A percentile compares a stretch with the other conserved stretches of the same genome.
Evolutionary conservation across 2,329 filamentous ascomycete species (phyloP).

Genomic region (Arthrobotrys iridis): DNA sequence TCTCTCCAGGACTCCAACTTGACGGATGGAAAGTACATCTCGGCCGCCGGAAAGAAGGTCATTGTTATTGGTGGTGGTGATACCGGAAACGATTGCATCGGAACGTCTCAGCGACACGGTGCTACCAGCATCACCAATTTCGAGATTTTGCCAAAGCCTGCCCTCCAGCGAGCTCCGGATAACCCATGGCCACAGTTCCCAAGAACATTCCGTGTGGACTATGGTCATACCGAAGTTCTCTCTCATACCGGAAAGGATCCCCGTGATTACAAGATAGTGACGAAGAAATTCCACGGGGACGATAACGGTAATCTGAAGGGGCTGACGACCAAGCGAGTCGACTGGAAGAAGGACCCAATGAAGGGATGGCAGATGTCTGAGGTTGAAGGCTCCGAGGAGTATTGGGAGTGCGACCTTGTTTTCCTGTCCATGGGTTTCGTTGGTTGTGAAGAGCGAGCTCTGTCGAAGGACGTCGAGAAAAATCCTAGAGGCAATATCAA

Average conservation of each 20-base stretch:
- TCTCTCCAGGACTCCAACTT: conserved; percentile 92
- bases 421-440: conserved; percentile 97
- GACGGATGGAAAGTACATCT: conserved; percentile 84
- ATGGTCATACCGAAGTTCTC: conserved; percentile 94
- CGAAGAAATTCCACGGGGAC: conserved; percentile 92
- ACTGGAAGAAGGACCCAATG: conserved; percentile 89
- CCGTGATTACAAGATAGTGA: conserved; percentile 98
- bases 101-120: conserved; percentile 92
- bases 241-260: conserved; percentile 96
- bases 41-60: conserved; percentile 93
- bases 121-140: conserved; percentile 98
- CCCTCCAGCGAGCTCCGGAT: conserved; percentile 86
- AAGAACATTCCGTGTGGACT: conserved; percentile 97
- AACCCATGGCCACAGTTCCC: conserved; percentile 99
- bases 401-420: conserved; percentile 95
- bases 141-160: conserved; percentile 91
- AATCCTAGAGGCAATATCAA: conserved; percentile 96
- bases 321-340: conserved; percentile 93
- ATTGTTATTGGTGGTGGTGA: conserved; percentile 97
- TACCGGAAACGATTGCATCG: conserved; percentile 97
- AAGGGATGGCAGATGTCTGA: conserved; percentile 99
- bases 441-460: conserved; percentile 86
- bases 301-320: conserved; percentile 88
- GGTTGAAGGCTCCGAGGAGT: conserved; percentile 88
- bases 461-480: conserved; percentile 88